Conservation (phyloP, 2,329 filamentous ascomycete species). For the Aspergillus sp. region DNA sequence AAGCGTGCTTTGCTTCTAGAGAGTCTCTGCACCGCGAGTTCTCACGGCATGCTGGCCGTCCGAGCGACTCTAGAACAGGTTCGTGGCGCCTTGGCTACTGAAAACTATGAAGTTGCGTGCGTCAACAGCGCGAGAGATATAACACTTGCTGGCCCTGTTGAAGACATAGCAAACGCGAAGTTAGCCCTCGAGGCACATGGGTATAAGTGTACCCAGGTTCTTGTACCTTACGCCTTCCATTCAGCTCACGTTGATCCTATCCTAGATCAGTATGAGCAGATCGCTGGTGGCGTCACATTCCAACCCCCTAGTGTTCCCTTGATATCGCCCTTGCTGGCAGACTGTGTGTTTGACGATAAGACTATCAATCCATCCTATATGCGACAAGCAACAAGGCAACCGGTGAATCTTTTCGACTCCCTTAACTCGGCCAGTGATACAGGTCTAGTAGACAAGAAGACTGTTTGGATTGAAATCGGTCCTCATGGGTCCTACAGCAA, state of each 20-base stretch:
- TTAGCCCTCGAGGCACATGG: constrained; percentile 34
- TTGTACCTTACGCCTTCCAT: constrained; percentile 47
- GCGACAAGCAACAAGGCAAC: too few relatives aligned
- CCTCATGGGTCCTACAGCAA: constrained; percentile 68
- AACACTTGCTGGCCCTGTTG: constrained; percentile 34
- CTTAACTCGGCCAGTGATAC: too few relatives aligned
- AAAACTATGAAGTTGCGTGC: constrained; percentile 31
- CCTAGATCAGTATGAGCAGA: constrained; percentile 38
- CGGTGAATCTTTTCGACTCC: too few relatives aligned
- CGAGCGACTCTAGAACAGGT: constrained; percentile 35
- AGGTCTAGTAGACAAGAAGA: too few relatives aligned
- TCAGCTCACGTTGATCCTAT: constrained; percentile 49
- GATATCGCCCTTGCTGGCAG: constrained; percentile 66
- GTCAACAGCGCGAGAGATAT: constrained; percentile 44
- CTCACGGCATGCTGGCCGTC: constrained; percentile 43
- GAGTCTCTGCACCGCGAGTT: constrained; percentile 16
- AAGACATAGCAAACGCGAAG: constrained; percentile 26
- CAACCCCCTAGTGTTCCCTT: constrained; percentile 55
- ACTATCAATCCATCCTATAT: too few relatives aligned
- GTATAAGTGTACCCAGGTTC: constrained; percentile 40
- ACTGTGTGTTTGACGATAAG: constrained; percentile 45
- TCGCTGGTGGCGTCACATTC: constrained; percentile 39
- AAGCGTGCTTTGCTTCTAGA: constrained; percentile 23
- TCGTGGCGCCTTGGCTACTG: constrained; percentile 27
- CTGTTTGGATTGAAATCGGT: constrained; percentile 62